These are phyloP conservation scores for Aspergillus eucalypticola DNA, from an alignment of 2,329 filamentous ascomycete genomes.

Conservation along the genomic window DNA sequence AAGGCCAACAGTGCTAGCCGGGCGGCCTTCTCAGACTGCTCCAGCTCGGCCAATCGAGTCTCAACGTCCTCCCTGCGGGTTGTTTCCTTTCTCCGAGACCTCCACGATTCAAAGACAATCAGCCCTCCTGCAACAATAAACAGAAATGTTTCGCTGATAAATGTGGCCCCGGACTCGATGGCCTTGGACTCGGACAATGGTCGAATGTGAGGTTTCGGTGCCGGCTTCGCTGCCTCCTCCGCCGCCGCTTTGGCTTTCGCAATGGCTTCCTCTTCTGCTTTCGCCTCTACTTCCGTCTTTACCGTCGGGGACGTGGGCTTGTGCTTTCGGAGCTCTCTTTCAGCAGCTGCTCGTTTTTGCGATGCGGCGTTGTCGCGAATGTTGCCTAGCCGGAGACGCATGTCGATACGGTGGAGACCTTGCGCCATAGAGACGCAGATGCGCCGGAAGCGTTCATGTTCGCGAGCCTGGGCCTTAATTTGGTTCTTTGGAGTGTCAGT, in stretches of 20 bases:
- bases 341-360: slow-evolving; percentile 50
- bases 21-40: slow-evolving; percentile 49
- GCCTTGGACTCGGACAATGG: slow-evolving; percentile 67
- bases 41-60: slow-evolving; percentile 59
- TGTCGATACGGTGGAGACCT: slow-evolving; percentile 64
- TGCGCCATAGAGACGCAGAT: slow-evolving; percentile 65
- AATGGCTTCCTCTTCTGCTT: slow-evolving; percentile 55
- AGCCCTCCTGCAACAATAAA: slow-evolving; percentile 64
- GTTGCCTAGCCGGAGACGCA: slow-evolving; percentile 66
- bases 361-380: slow-evolving; percentile 61
- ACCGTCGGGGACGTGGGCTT: slow-evolving; percentile 58
- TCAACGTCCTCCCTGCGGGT: slow-evolving; percentile 61
- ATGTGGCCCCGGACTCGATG: slow-evolving; percentile 69
- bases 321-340: slow-evolving; percentile 57
- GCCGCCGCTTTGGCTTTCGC: slow-evolving; percentile 45
- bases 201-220: slow-evolving; percentile 57
- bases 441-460: slow-evolving; percentile 66
- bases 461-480: slow-evolving; percentile 67
- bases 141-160: slow-evolving; percentile 67
- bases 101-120: slow-evolving; percentile 63
- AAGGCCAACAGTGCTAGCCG: slow-evolving; percentile 45
- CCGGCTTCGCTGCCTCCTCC: slow-evolving; percentile 50
- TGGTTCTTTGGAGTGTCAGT: slow-evolving; percentile 55
- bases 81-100: slow-evolving; percentile 62
- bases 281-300: slow-evolving; percentile 62